phyloP scores from a whole-genome alignment of 2,329 filamentous ascomycete species.

The Pyricularia grisea region DNA sequence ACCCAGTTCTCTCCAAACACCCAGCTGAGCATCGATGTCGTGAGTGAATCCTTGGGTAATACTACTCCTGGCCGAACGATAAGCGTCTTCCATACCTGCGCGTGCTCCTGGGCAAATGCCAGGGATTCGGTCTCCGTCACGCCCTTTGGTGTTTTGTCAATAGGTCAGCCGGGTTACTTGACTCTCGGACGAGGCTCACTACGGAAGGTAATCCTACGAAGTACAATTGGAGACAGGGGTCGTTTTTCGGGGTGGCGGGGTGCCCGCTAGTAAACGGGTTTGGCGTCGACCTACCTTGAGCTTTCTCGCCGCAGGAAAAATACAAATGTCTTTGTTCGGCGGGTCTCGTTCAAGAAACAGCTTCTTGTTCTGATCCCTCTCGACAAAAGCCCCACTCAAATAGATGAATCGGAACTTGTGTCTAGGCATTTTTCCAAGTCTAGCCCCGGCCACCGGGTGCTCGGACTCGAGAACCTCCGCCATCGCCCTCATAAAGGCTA shows the following conservation, averaged over 20 bases:
- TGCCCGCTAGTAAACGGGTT: background rate
- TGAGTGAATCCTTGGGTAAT: background rate
- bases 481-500: background rate
- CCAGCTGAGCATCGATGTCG: background rate
- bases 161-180: background rate
- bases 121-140: background rate
- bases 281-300: background rate
- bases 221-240: too few relatives aligned
- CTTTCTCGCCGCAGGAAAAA: background rate
- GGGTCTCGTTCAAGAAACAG: background rate
- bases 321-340: background rate
- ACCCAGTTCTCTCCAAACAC: constrained; percentile 1
- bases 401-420: constrained; percentile 1
- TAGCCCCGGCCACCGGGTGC: background rate
- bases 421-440: background rate
- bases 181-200: background rate
- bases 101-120: background rate
- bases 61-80: constrained; percentile 1
- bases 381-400: constrained; percentile 1
- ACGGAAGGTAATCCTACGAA: too few relatives aligned
- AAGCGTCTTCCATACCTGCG: background rate
- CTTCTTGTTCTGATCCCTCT: constrained; percentile 2
- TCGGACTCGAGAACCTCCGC: background rate
- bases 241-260: too few relatives aligned
- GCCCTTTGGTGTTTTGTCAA: background rate